Base-by-base conservation (phyloP, 2,329 filamentous ascomycete genomes). In the Aspergillus calidoustus region DNA sequence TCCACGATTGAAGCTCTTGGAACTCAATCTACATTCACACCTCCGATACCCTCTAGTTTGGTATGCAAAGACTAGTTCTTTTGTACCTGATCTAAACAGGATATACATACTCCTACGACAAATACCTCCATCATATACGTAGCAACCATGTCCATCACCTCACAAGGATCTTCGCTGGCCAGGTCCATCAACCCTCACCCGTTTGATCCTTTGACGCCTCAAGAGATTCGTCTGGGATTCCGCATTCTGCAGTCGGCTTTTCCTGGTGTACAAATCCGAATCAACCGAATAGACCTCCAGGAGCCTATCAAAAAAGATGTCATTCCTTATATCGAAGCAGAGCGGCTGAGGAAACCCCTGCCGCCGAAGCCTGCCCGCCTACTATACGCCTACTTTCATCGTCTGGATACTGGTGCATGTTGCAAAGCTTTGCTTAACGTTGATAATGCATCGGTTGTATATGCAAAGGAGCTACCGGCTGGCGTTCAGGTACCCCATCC, bases 271-370 rank as follows among this genome's bases (percentile, higher is more conserved):
- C 49, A 67, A n/a, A 66, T 81, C 28, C 76, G 79, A 31, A 88
- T 86, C 81, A 91, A 91, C 76, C 84, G 84, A 64, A 84, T 92
- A 52, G 90, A 86, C 13, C 79, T 90, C 5, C 82, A 88, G 55
- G 87, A 90, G 68, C 88, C 88, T 13, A 80, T 82, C 41, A 91
- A 90, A 79, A 78, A 77, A 22, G 80, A 85, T 69, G 80, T 83
- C 66, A 69, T 87, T 17, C 81, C 82, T 53, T 89, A 89, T 72
- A 78, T 87, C 30, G 86, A 88, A 59, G 88, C 86, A 59, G 88
- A 90, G 71, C 83, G 87, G 60, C 75, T 78, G 50, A 80, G 83
- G 43, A 73, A 73, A 17, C 77, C 80, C 5, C 76, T 85, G 7
- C 81, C 82, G 7, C 75, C 77, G 7, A 80, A 79, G 53, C 86